These are phyloP conservation scores for Mycena vulgaris DNA, from an alignment of 768 basidiomycete genomes.

Conservation along the genomic window DNA sequence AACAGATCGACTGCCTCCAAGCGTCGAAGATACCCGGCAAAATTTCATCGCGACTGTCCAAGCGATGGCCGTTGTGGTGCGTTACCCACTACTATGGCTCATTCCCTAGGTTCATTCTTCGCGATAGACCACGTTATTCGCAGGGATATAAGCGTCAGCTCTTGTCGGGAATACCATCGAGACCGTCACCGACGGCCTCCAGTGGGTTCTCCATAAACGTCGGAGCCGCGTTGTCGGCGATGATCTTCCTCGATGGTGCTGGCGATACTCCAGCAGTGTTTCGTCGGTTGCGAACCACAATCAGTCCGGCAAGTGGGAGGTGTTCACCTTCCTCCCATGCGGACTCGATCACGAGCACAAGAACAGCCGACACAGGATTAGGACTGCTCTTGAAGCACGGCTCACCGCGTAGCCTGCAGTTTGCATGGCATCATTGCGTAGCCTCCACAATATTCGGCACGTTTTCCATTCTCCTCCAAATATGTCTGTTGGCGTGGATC, in stretches of 20 bases:
- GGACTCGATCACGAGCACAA: background rate
- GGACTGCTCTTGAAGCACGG: constrained; percentile 3
- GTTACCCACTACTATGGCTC: too few relatives aligned
- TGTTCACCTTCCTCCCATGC: too few relatives aligned
- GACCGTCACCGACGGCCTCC: background rate
- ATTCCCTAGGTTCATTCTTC: too few relatives aligned
- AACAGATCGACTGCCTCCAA: too few relatives aligned
- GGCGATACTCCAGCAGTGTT: constrained; percentile 8
- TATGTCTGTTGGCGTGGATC: constrained; percentile 25
- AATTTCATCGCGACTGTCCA: too few relatives aligned
- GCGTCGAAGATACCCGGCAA: too few relatives aligned
- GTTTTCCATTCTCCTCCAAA: constrained; percentile 12
- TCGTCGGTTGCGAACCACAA: background rate
- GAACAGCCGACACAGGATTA: background rate
- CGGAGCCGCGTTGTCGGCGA: constrained; percentile 17
- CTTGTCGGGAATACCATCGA: constrained; percentile 5
- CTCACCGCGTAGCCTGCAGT: constrained; percentile 5
- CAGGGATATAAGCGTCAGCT: constrained; percentile 21
- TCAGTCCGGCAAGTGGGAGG: too few relatives aligned
- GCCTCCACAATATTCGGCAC: constrained; percentile 14
- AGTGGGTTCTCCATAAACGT: constrained; percentile 5
- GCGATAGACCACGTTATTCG: too few relatives aligned
- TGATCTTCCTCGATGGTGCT: constrained; percentile 16
- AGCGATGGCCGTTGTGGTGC: too few relatives aligned
- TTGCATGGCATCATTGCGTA: constrained; percentile 14